These are phyloP conservation scores for Senecio squalidus DNA, from an alignment of 140 eudicot genomes.

Conservation along the genomic window DNA sequence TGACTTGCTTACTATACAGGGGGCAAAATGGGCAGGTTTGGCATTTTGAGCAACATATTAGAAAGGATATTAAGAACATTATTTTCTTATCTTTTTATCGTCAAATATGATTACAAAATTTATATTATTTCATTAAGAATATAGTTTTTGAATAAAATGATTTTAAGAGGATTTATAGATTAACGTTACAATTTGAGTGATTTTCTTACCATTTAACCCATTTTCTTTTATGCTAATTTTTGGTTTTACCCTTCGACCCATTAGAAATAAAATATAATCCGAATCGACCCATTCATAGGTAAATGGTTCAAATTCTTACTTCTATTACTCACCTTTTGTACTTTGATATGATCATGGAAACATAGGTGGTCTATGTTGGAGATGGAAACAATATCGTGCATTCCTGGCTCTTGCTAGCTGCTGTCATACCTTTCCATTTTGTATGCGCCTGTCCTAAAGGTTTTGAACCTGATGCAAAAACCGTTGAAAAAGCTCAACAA, in stretches of 20 bases:
- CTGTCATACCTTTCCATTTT: slow-evolving; percentile 89
- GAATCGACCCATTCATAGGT: neutral
- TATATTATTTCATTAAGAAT: too few relatives aligned
- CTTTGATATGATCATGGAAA: slow-evolving; percentile 14
- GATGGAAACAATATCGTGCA: slow-evolving; percentile 98
- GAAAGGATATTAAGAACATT: too few relatives aligned
- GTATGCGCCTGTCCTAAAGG: slow-evolving; percentile 95
- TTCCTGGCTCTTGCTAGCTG: slow-evolving; percentile 85
- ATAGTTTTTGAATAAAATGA: too few relatives aligned
- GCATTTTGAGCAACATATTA: too few relatives aligned
- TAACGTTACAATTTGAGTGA: too few relatives aligned
- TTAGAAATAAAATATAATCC: neutral
- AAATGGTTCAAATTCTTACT: neutral
- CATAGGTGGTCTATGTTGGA: slow-evolving; percentile 91
- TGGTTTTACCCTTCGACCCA: neutral
- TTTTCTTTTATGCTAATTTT: too few relatives aligned
- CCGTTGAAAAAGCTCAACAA: slow-evolving; percentile 63
- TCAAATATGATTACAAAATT: too few relatives aligned
- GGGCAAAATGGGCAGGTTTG: neutral
- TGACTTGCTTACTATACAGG: neutral
- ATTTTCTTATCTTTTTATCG: too few relatives aligned
- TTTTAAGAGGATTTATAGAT: too few relatives aligned
- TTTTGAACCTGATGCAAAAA: slow-evolving; percentile 81
- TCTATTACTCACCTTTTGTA: neutral
- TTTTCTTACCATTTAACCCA: too few relatives aligned